phyloP scores from a whole-genome alignment of 73 alveolate species.

The Paramecium octaurelia region DNA sequence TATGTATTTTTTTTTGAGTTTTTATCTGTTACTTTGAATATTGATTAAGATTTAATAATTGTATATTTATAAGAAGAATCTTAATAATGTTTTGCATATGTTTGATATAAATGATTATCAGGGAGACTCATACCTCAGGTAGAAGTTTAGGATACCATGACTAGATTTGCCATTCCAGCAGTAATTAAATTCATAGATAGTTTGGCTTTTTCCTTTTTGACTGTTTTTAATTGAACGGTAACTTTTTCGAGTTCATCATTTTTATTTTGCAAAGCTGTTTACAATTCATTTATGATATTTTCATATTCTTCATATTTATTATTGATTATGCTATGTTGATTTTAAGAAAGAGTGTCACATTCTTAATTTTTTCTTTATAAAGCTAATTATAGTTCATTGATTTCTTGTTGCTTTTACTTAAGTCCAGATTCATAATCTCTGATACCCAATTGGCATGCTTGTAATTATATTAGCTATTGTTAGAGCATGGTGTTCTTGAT shows the following conservation, averaged over 20 bases:
- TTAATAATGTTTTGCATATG: background rate
- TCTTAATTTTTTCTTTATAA: background rate
- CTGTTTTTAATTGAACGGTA: background rate
- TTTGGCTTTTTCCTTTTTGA: background rate
- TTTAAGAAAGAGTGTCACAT: background rate
- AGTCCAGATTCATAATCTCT: background rate
- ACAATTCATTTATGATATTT: background rate
- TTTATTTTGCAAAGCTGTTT: background rate
- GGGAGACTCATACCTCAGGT: background rate
- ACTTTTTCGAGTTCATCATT: background rate
- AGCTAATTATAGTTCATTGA: background rate
- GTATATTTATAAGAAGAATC: no score
- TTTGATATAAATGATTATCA: background rate
- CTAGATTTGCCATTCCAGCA: conserved; percentile 13
- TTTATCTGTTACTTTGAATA: no score
- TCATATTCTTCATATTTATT: background rate
- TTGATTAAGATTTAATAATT: no score
- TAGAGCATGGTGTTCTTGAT: background rate
- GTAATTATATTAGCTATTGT: background rate
- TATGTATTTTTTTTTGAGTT: background rate
- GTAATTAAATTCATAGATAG: background rate
- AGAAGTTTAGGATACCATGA: background rate
- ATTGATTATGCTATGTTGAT: background rate
- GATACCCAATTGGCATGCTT: background rate
- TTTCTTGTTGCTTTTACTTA: background rate